phyloP scores from a whole-genome alignment of 371 early-diverging fungal genomes.

The Mortierella sp. region DNA sequence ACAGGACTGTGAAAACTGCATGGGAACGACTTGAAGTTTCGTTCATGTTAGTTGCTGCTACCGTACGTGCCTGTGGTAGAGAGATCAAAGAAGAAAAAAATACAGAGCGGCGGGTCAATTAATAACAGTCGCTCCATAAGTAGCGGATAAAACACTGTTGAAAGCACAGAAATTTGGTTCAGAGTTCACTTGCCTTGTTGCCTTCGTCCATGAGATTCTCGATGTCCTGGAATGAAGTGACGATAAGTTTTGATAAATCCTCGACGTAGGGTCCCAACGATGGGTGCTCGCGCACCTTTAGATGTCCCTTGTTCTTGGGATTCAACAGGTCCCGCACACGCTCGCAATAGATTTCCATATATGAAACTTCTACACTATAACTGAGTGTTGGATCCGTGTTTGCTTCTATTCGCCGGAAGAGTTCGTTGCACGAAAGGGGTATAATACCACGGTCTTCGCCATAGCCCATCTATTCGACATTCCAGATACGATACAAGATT shows the following conservation, averaged over 20 bases:
- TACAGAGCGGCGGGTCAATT: too few relatives aligned
- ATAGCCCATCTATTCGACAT: constrained; percentile 66
- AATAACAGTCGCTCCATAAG: too few relatives aligned
- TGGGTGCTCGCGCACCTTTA: constrained; percentile 91
- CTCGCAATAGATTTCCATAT: constrained; percentile 90
- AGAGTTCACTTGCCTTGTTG: constrained; percentile 76
- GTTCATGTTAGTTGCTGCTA: constrained; percentile 98
- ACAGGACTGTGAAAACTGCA: constrained; percentile 90
- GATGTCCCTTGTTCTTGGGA: constrained; percentile 78
- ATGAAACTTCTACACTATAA: constrained; percentile 84
- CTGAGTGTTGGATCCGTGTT: constrained; percentile 60
- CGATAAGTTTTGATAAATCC: constrained; percentile 86
- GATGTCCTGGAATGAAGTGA: constrained; percentile 82
- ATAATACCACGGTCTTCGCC: constrained; percentile 86
- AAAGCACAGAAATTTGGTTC: too few relatives aligned
- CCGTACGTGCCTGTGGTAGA: constrained; percentile 76
- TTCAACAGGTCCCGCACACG: constrained; percentile 91
- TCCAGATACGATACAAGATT: neutral
- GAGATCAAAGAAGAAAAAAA: neutral
- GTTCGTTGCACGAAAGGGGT: constrained; percentile 80
- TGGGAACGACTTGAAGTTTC: constrained; percentile 94
- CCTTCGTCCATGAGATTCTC: constrained; percentile 88
- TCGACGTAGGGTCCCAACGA: constrained; percentile 93
- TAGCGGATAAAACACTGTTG: too few relatives aligned
- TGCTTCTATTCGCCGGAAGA: constrained; percentile 75